Conservation (phyloP, 371 early-diverging fungal species). For the Fennellomyces sp. region DNA sequence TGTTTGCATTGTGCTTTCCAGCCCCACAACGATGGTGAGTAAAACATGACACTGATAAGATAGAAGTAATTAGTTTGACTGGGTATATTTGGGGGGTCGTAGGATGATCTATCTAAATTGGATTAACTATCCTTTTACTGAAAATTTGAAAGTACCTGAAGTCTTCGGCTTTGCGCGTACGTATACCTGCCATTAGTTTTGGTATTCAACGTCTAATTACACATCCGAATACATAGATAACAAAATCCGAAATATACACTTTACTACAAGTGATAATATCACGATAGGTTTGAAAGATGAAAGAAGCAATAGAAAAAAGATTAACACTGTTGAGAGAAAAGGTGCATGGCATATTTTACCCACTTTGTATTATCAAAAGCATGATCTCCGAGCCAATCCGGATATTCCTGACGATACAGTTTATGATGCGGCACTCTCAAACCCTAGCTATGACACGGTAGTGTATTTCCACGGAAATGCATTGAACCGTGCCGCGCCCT, state of each 20-base stretch:
- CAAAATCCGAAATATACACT: constrained; percentile 33
- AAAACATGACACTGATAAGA: too few species aligned
- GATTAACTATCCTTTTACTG: constrained; percentile 29
- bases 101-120: constrained; percentile 47
- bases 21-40: constrained; percentile 42
- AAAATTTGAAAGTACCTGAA: constrained; percentile 34
- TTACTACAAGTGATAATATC: constrained; percentile 40
- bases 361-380: constrained; percentile 25
- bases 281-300: constrained; percentile 31
- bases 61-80: too few species aligned
- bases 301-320: neutral
- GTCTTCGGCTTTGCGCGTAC: constrained; percentile 51
- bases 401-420: constrained; percentile 9
- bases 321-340: neutral
- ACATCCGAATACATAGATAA: constrained; percentile 24
- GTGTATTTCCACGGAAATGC: constrained; percentile 55
- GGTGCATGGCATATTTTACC: constrained; percentile 55
- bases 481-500: constrained; percentile 43
- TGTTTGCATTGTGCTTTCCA: constrained; percentile 30
- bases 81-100: too few species aligned
- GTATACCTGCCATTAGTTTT: constrained; percentile 1
- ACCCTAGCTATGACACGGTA: constrained; percentile 32
- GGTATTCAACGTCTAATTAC: neutral
- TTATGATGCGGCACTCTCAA: constrained; percentile 32
- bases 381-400: constrained; percentile 18